Conservation (phyloP, 108 stramenopile genomes). For the Cyclotella kingstonii region DNA sequence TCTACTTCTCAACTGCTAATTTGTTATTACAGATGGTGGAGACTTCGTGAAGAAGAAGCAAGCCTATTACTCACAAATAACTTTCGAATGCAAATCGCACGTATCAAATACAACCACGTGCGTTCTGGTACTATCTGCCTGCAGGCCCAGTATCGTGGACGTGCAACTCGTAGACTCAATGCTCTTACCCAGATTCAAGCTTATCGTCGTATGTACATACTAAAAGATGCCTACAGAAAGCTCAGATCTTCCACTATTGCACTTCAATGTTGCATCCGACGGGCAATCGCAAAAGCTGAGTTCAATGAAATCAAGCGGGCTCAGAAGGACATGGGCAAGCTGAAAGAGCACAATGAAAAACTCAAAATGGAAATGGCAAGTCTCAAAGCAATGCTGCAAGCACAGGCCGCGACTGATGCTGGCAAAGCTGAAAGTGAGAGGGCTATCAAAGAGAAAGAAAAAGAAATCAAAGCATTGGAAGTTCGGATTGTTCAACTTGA, state of each 20-base stretch:
- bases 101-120: conserved; percentile 52
- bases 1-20: background rate
- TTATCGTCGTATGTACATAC: conserved; percentile 51
- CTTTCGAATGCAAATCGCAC: conserved; percentile 71
- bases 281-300: conserved; percentile 54
- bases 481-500: conserved; percentile 76
- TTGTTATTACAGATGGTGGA: conserved; percentile 58
- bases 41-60: conserved; percentile 74
- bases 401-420: conserved; percentile 72
- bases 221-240: conserved; percentile 38
- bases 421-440: conserved; percentile 56
- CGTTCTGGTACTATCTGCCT: conserved; percentile 58
- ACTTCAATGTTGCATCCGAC: conserved; percentile 71
- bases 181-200: conserved; percentile 72
- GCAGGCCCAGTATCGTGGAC: conserved; percentile 78
- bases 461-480: conserved; percentile 69
- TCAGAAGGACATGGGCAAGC: conserved; percentile 85
- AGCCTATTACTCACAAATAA: conserved; percentile 78
- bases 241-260: conserved; percentile 74
- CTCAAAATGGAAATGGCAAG: conserved; percentile 90
- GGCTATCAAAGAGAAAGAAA: conserved; percentile 64
- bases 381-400: conserved; percentile 88
- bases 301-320: conserved; percentile 67
- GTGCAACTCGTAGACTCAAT: conserved; percentile 44
- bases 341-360: conserved; percentile 84